These are phyloP conservation scores for Linderniella brevidens DNA, from an alignment of 257 asterid species.

Conservation along the genomic window DNA sequence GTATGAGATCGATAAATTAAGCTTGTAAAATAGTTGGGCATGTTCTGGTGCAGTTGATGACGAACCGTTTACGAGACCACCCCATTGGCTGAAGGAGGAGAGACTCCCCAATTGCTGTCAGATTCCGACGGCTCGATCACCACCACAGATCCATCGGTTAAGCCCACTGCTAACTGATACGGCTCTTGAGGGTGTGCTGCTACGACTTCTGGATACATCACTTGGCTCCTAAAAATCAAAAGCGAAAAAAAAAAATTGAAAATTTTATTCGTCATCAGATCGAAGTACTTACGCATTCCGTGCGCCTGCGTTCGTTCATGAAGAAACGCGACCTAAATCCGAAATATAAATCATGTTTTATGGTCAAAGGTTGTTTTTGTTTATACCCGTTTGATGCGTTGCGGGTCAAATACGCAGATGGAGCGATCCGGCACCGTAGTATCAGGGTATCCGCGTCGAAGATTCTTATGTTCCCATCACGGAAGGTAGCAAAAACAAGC, in stretches of 20 bases:
- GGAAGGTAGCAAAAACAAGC: conserved; percentile 71
- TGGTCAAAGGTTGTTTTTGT: too few relatives aligned
- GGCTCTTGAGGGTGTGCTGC: conserved; percentile 71
- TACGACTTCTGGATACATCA: conserved; percentile 35
- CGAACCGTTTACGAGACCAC: neutral
- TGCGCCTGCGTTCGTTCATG: too few relatives aligned
- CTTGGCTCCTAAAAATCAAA: neutral
- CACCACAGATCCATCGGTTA: conserved; percentile 41
- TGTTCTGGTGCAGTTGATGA: too few relatives aligned
- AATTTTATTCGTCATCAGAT: too few relatives aligned
- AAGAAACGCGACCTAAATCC: too few relatives aligned
- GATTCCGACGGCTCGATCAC: conserved; percentile 53
- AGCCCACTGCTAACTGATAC: conserved; percentile 55
- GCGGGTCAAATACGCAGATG: conserved; percentile 61
- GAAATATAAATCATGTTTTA: too few relatives aligned
- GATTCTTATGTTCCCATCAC: conserved; percentile 73
- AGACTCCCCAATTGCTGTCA: conserved; percentile 67
- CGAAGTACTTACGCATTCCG: too few relatives aligned
- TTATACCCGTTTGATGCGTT: conserved; percentile 59
- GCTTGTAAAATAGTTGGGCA: too few relatives aligned
- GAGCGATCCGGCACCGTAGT: conserved; percentile 75
- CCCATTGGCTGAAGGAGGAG: conserved; percentile 18
- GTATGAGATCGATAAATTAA: too few relatives aligned
- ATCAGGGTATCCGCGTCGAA: conserved; percentile 82
- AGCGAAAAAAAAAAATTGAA: neutral